A percentile compares a stretch with the other conserved stretches of the same genome.
Conservation (phyloP, 2,329 filamentous ascomycete genomes). For the Periconia digitata region DNA sequence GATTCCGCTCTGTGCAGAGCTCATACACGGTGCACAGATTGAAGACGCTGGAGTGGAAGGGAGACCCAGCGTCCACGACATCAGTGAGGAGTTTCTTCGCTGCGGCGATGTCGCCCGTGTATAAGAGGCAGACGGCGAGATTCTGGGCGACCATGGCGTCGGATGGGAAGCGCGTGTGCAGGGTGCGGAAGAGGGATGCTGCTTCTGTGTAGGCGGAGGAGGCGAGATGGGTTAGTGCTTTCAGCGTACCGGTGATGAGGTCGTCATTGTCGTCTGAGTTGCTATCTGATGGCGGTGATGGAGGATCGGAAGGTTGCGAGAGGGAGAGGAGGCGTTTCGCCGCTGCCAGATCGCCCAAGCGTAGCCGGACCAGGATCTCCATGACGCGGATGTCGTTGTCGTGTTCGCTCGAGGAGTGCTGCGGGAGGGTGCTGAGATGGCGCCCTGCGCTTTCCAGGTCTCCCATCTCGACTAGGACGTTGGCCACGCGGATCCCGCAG, state of each 20-base stretch:
- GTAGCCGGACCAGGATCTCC: constrained; percentile 70
- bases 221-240: constrained; percentile 75
- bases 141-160: constrained; percentile 80
- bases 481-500: constrained; percentile 66
- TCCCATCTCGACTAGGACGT: constrained; percentile 80
- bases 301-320: too few species aligned
- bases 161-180: constrained; percentile 51
- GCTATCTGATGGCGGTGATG: constrained; percentile 5
- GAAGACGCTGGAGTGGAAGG: constrained; percentile 79
- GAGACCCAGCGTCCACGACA: constrained; percentile 59
- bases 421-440: constrained; percentile 65
- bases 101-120: constrained; percentile 69
- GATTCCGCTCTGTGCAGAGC: constrained; percentile 77
- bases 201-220: constrained; percentile 72
- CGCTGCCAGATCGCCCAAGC: constrained; percentile 73
- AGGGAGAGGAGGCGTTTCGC: constrained; percentile 62
- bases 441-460: constrained; percentile 78
- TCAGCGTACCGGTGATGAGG: constrained; percentile 50
- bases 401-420: constrained; percentile 1
- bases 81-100: constrained; percentile 68
- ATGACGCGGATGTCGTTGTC: constrained; percentile 40
- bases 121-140: constrained; percentile 79
- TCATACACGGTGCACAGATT: constrained; percentile 92
- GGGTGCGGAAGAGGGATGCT: constrained; percentile 59
- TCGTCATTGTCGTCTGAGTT: constrained; percentile 19